Conservation (phyloP, 2,329 filamentous ascomycete species). For the Lecanicillium sp. region DNA sequence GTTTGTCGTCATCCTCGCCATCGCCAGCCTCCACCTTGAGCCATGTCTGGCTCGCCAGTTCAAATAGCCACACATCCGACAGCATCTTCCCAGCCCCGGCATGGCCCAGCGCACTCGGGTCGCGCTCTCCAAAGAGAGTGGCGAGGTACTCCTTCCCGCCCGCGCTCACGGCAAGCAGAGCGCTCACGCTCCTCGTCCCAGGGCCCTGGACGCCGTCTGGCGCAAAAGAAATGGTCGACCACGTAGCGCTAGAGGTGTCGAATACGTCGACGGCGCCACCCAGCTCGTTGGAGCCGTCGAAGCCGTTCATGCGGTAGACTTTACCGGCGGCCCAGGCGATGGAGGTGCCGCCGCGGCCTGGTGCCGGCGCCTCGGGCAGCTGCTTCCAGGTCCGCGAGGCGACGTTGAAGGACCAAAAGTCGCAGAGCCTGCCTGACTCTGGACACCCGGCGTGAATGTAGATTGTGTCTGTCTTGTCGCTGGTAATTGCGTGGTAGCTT, state of each 20-base stretch:
- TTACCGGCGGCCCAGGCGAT: conserved; percentile 27
- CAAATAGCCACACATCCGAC: conserved; percentile 31
- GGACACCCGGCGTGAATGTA: conserved; percentile 58
- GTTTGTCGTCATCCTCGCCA: conserved; percentile 12
- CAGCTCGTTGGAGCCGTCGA: conserved; percentile 52
- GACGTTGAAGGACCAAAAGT: conserved; percentile 54
- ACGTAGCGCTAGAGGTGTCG: conserved; percentile 15
- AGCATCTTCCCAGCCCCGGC: conserved; percentile 33
- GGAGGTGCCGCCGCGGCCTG: conserved; percentile 39
- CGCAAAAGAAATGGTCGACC: conserved; percentile 17
- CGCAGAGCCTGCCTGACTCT: conserved; percentile 43
- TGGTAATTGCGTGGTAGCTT: conserved; percentile 49
- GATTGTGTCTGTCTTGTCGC: conserved; percentile 32
- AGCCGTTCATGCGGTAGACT: conserved; percentile 56
- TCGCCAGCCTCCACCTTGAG: conserved; percentile 13
- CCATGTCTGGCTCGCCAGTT: conserved; percentile 22
- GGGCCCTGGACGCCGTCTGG: conserved; percentile 21
- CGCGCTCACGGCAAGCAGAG: conserved; percentile 16
- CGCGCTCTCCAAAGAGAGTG: conserved; percentile 31
- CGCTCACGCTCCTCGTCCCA: conserved; percentile 22
- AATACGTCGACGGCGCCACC: conserved; percentile 49
- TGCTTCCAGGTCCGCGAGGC: conserved; percentile 39
- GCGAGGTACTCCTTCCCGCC: conserved; percentile 20
- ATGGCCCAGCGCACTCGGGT: conserved; percentile 29
- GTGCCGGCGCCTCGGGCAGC: conserved; percentile 43